Percentiles rank a stretch among this genome's conserved stretches.
Conservation (phyloP, 176 grass and related monocot species). For the Themeda triandra region DNA sequence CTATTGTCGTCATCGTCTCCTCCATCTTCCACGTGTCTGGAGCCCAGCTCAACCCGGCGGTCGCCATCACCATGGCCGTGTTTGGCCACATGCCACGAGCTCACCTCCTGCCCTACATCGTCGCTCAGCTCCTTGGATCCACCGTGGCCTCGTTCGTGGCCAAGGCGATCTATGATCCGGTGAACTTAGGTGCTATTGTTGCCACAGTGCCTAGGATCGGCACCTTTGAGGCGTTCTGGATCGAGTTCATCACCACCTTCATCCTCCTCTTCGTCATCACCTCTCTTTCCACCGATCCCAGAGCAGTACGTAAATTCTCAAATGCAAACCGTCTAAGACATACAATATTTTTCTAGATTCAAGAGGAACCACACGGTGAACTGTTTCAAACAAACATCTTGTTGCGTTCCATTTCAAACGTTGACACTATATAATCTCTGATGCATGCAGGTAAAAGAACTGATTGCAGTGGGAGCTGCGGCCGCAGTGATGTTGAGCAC, state of each 20-base stretch:
- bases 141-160: conserved; percentile 38
- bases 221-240: conserved; percentile 18
- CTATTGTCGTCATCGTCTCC: conserved; percentile 32
- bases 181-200: neutral
- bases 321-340: too few relatives aligned
- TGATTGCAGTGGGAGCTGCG: conserved; percentile 32
- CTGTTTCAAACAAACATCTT: neutral
- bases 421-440: too few relatives aligned
- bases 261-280: conserved; percentile 62
- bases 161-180: conserved; percentile 29
- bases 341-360: neutral
- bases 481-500: conserved; percentile 32
- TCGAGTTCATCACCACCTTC: conserved; percentile 69
- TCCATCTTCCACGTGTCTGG: conserved; percentile 57
- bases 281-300: conserved; percentile 40
- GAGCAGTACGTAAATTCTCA: conserved; percentile 22
- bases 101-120: conserved; percentile 45
- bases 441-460: conserved; percentile 31
- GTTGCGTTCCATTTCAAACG: neutral
- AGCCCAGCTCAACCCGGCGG: conserved; percentile 58
- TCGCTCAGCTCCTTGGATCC: conserved; percentile 43
- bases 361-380: neutral
- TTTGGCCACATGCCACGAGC: conserved; percentile 42
- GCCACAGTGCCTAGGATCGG: conserved; percentile 44
- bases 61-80: conserved; percentile 43